Evolutionary conservation across 2,329 filamentous ascomycete species (phyloP).

Genomic region (Paecilomyces dactylethromorphus): DNA sequence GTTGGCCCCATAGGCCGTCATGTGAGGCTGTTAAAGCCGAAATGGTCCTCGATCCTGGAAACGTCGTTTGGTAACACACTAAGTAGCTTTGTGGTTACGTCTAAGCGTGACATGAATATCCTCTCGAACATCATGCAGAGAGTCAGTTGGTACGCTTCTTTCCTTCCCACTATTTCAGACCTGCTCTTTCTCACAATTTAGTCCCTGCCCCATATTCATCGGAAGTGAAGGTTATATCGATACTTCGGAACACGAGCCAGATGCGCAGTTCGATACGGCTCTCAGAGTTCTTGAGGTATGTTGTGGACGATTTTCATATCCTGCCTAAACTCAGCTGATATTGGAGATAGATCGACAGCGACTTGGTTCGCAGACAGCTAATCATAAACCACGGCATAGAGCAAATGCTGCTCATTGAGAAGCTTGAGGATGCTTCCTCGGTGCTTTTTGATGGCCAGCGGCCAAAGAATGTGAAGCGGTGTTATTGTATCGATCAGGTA

Average conservation of each 20-base stretch:
- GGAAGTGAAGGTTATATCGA: conserved; percentile 51
- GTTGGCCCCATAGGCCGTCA: conserved; percentile 78
- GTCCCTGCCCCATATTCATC: conserved; percentile 57
- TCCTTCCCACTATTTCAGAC: background rate
- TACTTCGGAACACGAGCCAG: conserved; percentile 65
- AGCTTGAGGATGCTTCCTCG: conserved; percentile 58
- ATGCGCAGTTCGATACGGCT: conserved; percentile 65
- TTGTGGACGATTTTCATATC: background rate
- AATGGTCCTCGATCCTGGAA: conserved; percentile 81
- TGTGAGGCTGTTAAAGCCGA: conserved; percentile 66
- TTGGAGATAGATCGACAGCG: conserved; percentile 60
- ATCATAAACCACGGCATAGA: conserved; percentile 81
- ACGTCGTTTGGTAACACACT: conserved; percentile 63
- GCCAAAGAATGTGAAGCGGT: conserved; percentile 66
- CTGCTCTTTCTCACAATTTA: conserved; percentile 21
- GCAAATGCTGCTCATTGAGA: conserved; percentile 70
- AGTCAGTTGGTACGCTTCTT: conserved; percentile 41
- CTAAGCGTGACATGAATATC: conserved; percentile 65
- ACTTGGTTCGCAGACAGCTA: conserved; percentile 69
- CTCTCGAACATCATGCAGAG: conserved; percentile 61
- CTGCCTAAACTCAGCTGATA: conserved; percentile 12
- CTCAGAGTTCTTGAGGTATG: conserved; percentile 63
- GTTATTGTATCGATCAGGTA: conserved; percentile 57
- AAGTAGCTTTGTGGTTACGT: conserved; percentile 74
- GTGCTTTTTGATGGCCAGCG: conserved; percentile 59